Evolutionary conservation across 1,139 yeast species (phyloP).

Genomic region (Candida tetrigidarum): DNA sequence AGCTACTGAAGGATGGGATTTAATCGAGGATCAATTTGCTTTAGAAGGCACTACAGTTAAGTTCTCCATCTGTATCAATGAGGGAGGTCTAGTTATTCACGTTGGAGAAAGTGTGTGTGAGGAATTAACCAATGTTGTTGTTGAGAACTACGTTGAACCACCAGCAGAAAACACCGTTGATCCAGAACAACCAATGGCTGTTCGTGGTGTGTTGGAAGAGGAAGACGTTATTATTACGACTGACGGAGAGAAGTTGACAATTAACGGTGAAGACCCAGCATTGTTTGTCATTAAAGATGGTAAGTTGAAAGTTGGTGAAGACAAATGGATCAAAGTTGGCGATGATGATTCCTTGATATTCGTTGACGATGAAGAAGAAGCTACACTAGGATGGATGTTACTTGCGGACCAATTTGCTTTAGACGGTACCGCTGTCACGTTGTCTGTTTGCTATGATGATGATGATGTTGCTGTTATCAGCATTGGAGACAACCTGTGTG

Average conservation of each 20-base stretch:
- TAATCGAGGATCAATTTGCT: neutral
- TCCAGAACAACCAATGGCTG: constrained; percentile 1
- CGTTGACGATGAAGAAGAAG: neutral
- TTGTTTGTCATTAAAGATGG: neutral
- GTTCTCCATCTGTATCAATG: neutral
- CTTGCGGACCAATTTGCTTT: neutral
- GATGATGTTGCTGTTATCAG: neutral
- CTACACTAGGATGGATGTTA: neutral
- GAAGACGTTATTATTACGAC: neutral
- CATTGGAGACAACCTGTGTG: neutral
- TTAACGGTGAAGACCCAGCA: neutral
- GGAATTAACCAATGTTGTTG: too few relatives aligned
- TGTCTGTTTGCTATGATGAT: neutral
- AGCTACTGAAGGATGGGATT: neutral
- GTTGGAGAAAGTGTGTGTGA: neutral
- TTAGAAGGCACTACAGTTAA: too few relatives aligned
- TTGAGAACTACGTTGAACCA: neutral
- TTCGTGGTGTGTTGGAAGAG: neutral
- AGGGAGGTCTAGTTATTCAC: neutral
- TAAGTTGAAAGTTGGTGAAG: neutral
- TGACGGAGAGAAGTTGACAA: neutral
- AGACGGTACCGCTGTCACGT: neutral
- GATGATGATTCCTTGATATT: neutral
- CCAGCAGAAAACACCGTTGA: constrained; percentile 5
- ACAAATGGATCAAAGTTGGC: neutral